Base-by-base conservation (phyloP, 495 filamentous ascomycete genomes). In the Sabuloglossum arenarium region DNA sequence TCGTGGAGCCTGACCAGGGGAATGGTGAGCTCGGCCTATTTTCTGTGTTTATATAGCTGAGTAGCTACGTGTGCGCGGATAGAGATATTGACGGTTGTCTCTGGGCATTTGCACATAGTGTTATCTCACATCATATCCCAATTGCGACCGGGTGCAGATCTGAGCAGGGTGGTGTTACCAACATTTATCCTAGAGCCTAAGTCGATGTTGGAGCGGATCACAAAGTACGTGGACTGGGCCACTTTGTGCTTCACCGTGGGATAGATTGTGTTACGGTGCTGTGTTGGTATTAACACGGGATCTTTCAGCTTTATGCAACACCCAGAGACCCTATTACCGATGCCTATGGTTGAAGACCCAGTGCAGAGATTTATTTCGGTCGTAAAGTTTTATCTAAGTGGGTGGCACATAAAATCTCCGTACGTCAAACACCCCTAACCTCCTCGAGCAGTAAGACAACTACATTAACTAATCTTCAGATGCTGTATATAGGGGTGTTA, bases 341-440 rank as follows among this genome's bases (percentile, higher is more conserved):
- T 96, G 71, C 72, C 88, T 19, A 72, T 77, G 31, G 84, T 94
- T 58, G 86, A 97, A 29, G 93, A 99, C 65, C 93, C 93, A 2
- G 73, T 90, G 42, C 70, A 90, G 61, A 78, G 91, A 63, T 99
- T 99, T 65, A 79, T 99, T 5, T 82, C 86, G 0, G 91, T 99
- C 10, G 82, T 95, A 60, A 96, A 93, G 65, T 97, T 99, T 67
- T 99, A 99, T 67, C 69, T 99, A 53, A 94, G 88, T 66, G 91
- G 91, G 59, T 99, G 91, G 91, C 91, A 99, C 67, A 96, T 99
- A 66, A 93, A 90, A 69, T 89, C 91, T 58, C 86, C 86, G 90
- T 94, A 81, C 60, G 84, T 75, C 54, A 21, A 37, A 43, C 39
- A 10, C n/a, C n/a, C n/a, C 19, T 10, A n/a, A 23, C 39, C n/a